phyloP scores from a whole-genome alignment of 2,329 filamentous ascomycete genomes.

The Apiospora marii region DNA sequence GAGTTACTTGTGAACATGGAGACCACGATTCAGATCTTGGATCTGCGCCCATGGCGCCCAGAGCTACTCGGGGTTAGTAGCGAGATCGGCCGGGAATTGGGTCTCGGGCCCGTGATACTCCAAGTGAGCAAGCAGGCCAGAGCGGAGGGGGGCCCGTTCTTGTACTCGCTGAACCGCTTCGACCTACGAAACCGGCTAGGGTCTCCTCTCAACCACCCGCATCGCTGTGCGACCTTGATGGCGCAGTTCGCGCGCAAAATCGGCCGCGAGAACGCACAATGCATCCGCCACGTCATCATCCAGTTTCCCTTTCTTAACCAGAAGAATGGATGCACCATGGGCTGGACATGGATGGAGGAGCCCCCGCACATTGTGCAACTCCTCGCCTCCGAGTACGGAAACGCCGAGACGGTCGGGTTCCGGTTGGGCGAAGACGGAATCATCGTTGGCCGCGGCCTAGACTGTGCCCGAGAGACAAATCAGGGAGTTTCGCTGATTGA shows the following conservation, averaged over 20 bases:
- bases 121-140: background rate
- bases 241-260: background rate
- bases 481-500: background rate
- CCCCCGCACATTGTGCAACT: background rate
- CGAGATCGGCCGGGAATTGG: no score
- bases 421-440: no score
- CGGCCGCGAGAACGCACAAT: background rate
- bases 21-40: background rate
- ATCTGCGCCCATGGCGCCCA: no score
- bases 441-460: background rate
- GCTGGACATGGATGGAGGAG: no score
- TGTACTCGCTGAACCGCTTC: background rate
- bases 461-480: background rate
- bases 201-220: no score
- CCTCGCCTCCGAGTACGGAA: background rate
- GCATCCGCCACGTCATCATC: background rate
- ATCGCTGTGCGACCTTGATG: no score
- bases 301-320: background rate
- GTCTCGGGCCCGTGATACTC: background rate
- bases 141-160: background rate
- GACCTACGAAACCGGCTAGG: background rate
- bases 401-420: background rate
- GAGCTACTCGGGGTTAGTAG: no score
- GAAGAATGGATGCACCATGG: accelerated
- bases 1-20: background rate